phyloP scores from a whole-genome alignment of 208 protist species.

The Wallacemonas sp. region DNA sequence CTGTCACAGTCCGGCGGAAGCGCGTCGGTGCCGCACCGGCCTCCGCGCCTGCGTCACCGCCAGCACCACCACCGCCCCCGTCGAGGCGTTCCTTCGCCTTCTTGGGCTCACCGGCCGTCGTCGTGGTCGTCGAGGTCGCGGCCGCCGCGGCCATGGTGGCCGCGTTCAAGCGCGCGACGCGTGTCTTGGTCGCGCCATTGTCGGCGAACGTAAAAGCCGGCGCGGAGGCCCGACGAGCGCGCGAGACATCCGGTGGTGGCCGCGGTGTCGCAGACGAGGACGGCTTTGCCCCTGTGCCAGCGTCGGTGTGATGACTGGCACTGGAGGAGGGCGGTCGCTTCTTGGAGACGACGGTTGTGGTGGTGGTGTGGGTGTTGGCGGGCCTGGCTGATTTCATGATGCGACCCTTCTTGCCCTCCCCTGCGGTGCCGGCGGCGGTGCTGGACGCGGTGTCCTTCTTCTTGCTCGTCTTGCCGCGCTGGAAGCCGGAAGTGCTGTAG shows the following conservation, averaged over 20 bases:
- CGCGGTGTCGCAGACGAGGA: neutral
- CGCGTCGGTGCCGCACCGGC: neutral
- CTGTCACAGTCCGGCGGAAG: slow-evolving; percentile 8
- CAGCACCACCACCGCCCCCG: neutral
- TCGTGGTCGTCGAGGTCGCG: neutral
- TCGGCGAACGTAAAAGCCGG: slow-evolving; percentile 9
- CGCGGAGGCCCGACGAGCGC: slow-evolving; percentile 3
- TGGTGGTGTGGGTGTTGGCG: too few species aligned
- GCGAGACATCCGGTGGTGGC: neutral
- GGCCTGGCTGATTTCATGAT: slow-evolving; percentile 11
- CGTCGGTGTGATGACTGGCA: neutral
- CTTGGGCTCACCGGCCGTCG: neutral
- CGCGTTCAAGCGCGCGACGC: neutral
- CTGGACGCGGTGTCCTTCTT: neutral
- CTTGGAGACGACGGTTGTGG: too few species aligned
- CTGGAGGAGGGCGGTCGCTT: neutral
- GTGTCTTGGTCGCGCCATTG: neutral
- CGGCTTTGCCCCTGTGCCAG: too few species aligned
- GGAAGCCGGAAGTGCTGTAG: slow-evolving; percentile 21
- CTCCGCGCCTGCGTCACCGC: neutral
- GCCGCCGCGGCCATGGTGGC: too few species aligned
- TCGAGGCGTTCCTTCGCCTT: neutral
- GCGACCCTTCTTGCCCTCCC: slow-evolving; percentile 1
- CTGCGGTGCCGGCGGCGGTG: neutral
- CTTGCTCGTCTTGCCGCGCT: neutral